A percentile compares a stretch with the other conserved stretches of the same genome.
These are phyloP conservation scores for Tricladium varicosporioides DNA, from an alignment of 2,329 filamentous ascomycete species.

Conservation along the genomic window DNA sequence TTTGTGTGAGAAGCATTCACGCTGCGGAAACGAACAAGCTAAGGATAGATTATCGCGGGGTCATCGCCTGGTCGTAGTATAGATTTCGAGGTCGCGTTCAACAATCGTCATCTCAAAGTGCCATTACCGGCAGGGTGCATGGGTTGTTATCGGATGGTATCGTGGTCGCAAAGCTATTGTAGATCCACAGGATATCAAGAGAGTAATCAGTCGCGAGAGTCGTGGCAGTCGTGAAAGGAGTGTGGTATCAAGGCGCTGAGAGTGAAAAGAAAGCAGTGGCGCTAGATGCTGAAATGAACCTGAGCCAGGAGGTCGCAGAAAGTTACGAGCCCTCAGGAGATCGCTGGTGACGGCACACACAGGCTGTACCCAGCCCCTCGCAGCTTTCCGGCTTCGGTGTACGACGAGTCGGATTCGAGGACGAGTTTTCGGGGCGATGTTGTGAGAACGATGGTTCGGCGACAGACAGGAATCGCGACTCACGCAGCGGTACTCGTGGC, in stretches of 20 bases:
- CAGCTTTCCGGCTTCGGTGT: background rate
- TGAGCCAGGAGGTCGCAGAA: constrained; percentile 1
- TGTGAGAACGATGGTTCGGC: background rate
- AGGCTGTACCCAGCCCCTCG: constrained; percentile 21
- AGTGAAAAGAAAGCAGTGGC: constrained; percentile 12
- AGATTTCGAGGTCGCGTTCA: constrained; percentile 15
- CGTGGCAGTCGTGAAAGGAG: constrained; percentile 9
- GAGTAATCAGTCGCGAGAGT: background rate
- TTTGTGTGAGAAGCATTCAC: constrained; percentile 35
- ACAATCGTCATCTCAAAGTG: constrained; percentile 21
- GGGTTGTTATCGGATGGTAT: constrained; percentile 9
- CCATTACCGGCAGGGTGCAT: constrained; percentile 19
- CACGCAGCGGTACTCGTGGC: background rate
- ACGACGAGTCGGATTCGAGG: constrained; percentile 3
- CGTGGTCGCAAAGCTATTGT: background rate
- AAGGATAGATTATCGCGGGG: constrained; percentile 7
- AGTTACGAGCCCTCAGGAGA: constrained; percentile 6
- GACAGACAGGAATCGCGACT: constrained; percentile 1
- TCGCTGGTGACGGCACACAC: constrained; percentile 9
- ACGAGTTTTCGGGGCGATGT: background rate
- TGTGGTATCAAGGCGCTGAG: constrained; percentile 6
- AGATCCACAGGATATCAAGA: no score
- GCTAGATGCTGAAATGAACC: constrained; percentile 4
- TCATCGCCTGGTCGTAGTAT: constrained; percentile 17
- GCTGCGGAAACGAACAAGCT: constrained; percentile 8